Base-by-base conservation (phyloP, 495 filamentous ascomycete species). In the Corynascus novoguineensis region DNA sequence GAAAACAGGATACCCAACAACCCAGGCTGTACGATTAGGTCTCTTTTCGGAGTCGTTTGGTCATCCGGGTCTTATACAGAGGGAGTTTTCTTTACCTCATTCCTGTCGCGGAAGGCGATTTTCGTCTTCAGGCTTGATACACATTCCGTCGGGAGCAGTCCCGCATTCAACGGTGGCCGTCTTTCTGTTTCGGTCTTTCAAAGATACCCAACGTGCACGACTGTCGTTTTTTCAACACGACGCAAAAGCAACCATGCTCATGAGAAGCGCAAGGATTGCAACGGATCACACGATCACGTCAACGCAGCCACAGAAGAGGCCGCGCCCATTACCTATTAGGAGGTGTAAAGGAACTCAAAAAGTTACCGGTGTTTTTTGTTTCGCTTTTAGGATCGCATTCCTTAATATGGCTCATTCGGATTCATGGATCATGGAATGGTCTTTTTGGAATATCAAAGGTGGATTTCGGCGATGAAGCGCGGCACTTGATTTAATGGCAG, bases 1-100 rank as follows among this genome's bases (percentile, higher is more conserved):
- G 46, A 60, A 62, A 61, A 47, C 38, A 55, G 14, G 57, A 51
- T 58, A 54, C 54, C 55, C 44, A n/a, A 57, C 56, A 44, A 62
- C 56, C 59, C 57, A 63, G 63, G 42, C 55, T 70, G 68, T 69
- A 71, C 63, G 66, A 71, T 67, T 62, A 62, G 56, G 59, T 69
- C 64, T 69, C 60, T 62, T 63, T 62, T 60, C 53, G 52, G 58
- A 51, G 53, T 69, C 62, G 29, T 69, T 62, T 61, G 61, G 57
- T 63, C 59, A 50, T 59, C 60, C 44, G 40, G 60, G 57, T 67
- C 60, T 47, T 62, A 55, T 50, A 58, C 49, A 37, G 42, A 55
- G 50, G 62, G 34, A 25, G 37, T 57, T 27, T 51, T 24, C 34
- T 44, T 52, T 50, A 31, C 21, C 27, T 40, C 22, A 12, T 6